phyloP scores from a whole-genome alignment of 805 yeast genomes.

The Starmerella tilneyi region DNA sequence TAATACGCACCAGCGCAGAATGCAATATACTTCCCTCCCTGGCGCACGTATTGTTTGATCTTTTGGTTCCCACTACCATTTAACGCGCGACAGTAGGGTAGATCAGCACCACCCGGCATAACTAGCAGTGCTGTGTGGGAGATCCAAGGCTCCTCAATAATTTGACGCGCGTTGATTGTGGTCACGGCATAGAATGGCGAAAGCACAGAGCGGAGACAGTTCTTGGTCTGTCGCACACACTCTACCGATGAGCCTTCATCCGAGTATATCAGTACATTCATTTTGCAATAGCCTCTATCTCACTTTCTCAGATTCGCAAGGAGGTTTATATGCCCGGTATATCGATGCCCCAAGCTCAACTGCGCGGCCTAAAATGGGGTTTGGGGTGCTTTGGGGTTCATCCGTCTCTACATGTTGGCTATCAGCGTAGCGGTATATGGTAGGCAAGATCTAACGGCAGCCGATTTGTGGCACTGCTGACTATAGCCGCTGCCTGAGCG shows the following conservation, averaged over 20 bases:
- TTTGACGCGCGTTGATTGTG: constrained; percentile 50
- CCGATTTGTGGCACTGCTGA: no score
- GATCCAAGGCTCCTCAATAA: constrained; percentile 81
- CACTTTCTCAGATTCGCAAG: no score
- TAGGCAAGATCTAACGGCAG: no score
- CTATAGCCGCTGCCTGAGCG: no score
- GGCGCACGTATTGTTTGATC: constrained; percentile 53
- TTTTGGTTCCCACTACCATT: constrained; percentile 57
- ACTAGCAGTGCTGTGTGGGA: constrained; percentile 67
- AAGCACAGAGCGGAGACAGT: constrained; percentile 59
- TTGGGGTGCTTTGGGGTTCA: no score
- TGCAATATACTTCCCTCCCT: constrained; percentile 78
- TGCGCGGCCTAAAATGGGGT: no score
- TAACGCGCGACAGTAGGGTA: constrained; percentile 66
- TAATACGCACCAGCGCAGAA: constrained; percentile 95
- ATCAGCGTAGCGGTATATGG: no score
- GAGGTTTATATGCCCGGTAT: no score
- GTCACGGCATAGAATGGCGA: constrained; percentile 85
- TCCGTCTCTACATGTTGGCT: no score
- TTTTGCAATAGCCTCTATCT: no score
- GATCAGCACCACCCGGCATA: constrained; percentile 94
- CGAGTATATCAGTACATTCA: constrained; percentile 68
- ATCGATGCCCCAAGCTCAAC: no score
- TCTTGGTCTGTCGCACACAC: constrained; percentile 73
- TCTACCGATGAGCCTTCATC: constrained; percentile 82